phyloP scores from a whole-genome alignment of 2,329 filamentous ascomycete species.

The Onygena corvina region DNA sequence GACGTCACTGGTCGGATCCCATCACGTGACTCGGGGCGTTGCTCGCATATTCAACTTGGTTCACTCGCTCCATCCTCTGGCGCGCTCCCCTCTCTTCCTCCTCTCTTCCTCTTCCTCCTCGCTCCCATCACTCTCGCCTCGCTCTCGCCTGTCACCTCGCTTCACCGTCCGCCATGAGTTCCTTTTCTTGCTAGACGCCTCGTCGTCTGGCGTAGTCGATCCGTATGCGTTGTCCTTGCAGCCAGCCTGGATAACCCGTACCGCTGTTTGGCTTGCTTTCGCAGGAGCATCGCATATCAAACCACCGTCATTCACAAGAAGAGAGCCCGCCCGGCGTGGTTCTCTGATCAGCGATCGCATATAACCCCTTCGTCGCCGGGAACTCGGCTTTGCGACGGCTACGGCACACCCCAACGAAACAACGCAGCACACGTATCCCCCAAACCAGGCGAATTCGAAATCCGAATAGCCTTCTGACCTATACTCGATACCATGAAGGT shows the following conservation, averaged over 20 bases:
- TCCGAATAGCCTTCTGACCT: background rate
- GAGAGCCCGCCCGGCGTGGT: too few species aligned
- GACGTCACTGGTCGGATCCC: conserved; percentile 30
- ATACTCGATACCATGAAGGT: conserved; percentile 5
- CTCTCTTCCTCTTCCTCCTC: conserved; percentile 13
- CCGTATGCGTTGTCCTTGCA: conserved; percentile 34
- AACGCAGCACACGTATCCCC: background rate
- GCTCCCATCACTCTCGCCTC: conserved; percentile 10
- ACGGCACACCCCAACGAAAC: too few species aligned
- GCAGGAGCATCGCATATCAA: conserved; percentile 21
- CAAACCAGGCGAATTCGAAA: background rate
- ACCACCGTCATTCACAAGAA: too few species aligned
- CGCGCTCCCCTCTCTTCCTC: conserved; percentile 9
- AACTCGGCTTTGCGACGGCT: too few species aligned
- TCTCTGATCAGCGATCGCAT: too few species aligned
- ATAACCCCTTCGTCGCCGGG: too few species aligned
- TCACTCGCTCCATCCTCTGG: conserved; percentile 13
- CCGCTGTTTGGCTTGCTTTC: conserved; percentile 34
- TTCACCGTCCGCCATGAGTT: conserved; percentile 12
- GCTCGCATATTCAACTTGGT: conserved; percentile 14
- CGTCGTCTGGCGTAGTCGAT: conserved; percentile 34
- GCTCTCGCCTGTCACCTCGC: background rate
- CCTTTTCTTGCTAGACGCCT: conserved; percentile 33
- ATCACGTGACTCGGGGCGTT: conserved; percentile 28
- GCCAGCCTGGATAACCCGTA: conserved; percentile 35